Base-by-base conservation (phyloP, 768 basidiomycete species). In the Cyclocybe aegerita region DNA sequence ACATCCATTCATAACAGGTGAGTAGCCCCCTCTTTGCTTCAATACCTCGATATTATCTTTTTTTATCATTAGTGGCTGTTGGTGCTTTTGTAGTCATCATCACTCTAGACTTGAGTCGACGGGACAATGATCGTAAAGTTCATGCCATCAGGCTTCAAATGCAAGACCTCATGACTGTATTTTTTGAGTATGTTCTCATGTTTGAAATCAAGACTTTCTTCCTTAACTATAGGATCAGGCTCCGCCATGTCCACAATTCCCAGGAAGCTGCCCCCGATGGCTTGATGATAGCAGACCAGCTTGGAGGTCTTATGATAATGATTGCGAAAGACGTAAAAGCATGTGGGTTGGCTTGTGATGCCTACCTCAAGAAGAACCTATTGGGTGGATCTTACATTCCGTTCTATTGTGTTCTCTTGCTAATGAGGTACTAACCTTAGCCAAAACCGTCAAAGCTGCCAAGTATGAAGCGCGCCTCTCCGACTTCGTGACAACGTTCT, bases 101-200 rank as follows among this genome's bases (percentile, higher is more conserved):
- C 23, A 71, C 72, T 12, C 63, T 82, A 33, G 79, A 81, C 46
- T 47, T 75, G 47, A 75, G 74, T 2, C 66, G 79, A 16, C 65
- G 75, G 16, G 77, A 79, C 23, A 82, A 83, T 46, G 75, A 82
- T 48, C 72, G 70, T 48, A 79, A 78, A 52, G 69, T 81, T 6
- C 50, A 73, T 2, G 63, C 69, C 3, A 64, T 83, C 5, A 75
- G 76, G 42, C 49, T 74, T 7, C 72, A 78, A 52, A 82, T 82
- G 78, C 70, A 68, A 50, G 70, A 79, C 37, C 70, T 77, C 67
- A 77, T 82, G 72, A 48, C 59, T 10, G 67, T 67, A 1, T 69
- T 81, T 14, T 65, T 78, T 11, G 70, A 78, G 78, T 76, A 46
- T 7, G 76, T 61, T 9, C 33, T 15, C n/a, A n/a, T 43, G 4